These are phyloP conservation scores for Saccharomycopsis olivae DNA, from an alignment of 805 yeast species.

Conservation along the genomic window DNA sequence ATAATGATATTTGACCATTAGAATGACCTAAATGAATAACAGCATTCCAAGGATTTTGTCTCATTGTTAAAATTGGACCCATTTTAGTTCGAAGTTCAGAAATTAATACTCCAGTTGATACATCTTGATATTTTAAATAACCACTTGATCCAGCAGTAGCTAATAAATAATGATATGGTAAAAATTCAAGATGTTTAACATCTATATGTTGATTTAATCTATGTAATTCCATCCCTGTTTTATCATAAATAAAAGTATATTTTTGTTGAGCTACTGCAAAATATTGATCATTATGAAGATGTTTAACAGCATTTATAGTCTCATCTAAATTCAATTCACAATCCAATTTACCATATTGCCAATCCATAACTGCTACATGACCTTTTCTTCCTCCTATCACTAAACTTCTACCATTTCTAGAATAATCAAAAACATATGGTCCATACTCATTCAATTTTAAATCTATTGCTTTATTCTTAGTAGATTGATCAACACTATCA, in stretches of 20 bases:
- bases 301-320: slow-evolving; percentile 83
- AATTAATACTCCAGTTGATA: slow-evolving; percentile 81
- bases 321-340: slow-evolving; percentile 82
- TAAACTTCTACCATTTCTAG: slow-evolving; percentile 79
- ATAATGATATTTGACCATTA: slow-evolving; percentile 83
- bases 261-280: slow-evolving; percentile 97
- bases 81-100: slow-evolving; percentile 76
- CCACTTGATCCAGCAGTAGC: slow-evolving; percentile 89
- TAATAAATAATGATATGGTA: slow-evolving; percentile 85
- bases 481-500: slow-evolving; percentile 63
- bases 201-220: slow-evolving; percentile 85
- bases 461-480: slow-evolving; percentile 67
- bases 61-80: slow-evolving; percentile 84
- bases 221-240: slow-evolving; percentile 85
- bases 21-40: slow-evolving; percentile 88
- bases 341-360: slow-evolving; percentile 77
- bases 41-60: slow-evolving; percentile 93
- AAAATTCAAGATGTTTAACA: slow-evolving; percentile 68
- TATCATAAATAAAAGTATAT: slow-evolving; percentile 85
- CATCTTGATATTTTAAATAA: slow-evolving; percentile 85
- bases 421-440: slow-evolving; percentile 73
- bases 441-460: slow-evolving; percentile 70
- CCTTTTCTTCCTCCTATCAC: slow-evolving; percentile 86
- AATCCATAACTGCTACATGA: slow-evolving; percentile 91
- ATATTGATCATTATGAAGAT: slow-evolving; percentile 83